These are phyloP conservation scores for Amaranthus tricolor DNA, from an alignment of 179 eudicot genomes.

Conservation along the genomic window DNA sequence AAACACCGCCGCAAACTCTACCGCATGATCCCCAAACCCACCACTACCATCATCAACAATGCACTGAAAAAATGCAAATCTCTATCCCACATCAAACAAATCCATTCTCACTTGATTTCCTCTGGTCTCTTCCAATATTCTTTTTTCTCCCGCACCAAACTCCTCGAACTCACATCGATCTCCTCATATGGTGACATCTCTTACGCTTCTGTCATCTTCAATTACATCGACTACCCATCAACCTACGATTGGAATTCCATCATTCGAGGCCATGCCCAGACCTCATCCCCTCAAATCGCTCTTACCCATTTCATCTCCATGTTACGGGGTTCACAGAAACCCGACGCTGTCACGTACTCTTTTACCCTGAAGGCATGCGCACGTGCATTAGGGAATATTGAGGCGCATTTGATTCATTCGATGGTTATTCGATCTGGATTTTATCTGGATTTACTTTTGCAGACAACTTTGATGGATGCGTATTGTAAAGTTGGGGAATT, in stretches of 20 bases:
- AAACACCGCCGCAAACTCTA: conserved; percentile 6
- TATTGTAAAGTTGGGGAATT: conserved; percentile 66
- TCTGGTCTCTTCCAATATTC: conserved; percentile 49
- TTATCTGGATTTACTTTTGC: conserved; percentile 42
- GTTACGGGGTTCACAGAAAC: conserved; percentile 38
- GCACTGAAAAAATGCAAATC: conserved; percentile 50
- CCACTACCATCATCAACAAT: conserved; percentile 26
- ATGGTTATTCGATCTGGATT: conserved; percentile 51
- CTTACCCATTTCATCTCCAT: conserved; percentile 39
- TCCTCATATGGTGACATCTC: conserved; percentile 44
- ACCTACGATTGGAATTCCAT: conserved; percentile 74
- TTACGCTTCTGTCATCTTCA: conserved; percentile 53
- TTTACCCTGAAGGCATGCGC: conserved; percentile 81
- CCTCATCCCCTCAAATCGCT: conserved; percentile 45
- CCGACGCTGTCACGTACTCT: conserved; percentile 79
- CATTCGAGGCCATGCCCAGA: conserved; percentile 60
- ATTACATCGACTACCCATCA: conserved; percentile 37
- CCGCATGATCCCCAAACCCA: conserved; percentile 27
- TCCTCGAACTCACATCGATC: conserved; percentile 59
- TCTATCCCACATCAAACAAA: conserved; percentile 52
- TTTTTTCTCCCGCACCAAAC: conserved; percentile 43
- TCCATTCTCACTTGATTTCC: conserved; percentile 60
- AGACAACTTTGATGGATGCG: conserved; percentile 62
- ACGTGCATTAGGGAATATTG: conserved; percentile 45
- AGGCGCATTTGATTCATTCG: conserved; percentile 49